A percentile compares a stretch with the other conserved stretches of the same genome.
These are phyloP conservation scores for Candida fluviatilis DNA, from an alignment of 805 yeast genomes.

Conservation along the genomic window DNA sequence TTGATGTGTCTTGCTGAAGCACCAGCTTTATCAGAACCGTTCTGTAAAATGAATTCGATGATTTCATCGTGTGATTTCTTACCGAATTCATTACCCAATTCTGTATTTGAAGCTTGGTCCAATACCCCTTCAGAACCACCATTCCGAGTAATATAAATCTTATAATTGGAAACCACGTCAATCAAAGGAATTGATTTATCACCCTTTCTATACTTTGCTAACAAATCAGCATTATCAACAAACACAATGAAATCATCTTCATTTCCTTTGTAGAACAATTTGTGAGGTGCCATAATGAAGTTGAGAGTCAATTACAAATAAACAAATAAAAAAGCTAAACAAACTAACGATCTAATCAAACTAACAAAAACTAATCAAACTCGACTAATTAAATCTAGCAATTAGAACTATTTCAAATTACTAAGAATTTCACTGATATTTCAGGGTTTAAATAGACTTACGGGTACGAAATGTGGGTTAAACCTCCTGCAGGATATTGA, in stretches of 20 bases:
- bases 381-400: too few species aligned
- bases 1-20: constrained; percentile 7
- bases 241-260: constrained; percentile 64
- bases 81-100: constrained; percentile 68
- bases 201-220: constrained; percentile 45
- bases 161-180: constrained; percentile 59
- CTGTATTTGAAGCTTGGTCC: constrained; percentile 66
- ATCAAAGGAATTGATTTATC: constrained; percentile 54
- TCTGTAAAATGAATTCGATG: constrained; percentile 52
- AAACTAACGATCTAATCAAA: too few species aligned
- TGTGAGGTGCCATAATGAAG: constrained; percentile 23
- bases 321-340: too few species aligned
- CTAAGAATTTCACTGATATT: too few species aligned
- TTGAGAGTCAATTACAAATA: background rate
- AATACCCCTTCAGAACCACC: constrained; percentile 73
- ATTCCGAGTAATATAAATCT: constrained; percentile 56
- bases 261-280: constrained; percentile 62
- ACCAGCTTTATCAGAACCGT: constrained; percentile 51
- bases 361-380: too few species aligned
- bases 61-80: constrained; percentile 49
- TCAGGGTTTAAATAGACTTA: too few species aligned
- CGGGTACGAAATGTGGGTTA: too few species aligned
- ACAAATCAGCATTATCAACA: constrained; percentile 49
- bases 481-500: too few species aligned
- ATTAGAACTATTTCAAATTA: too few species aligned